phyloP scores from a whole-genome alignment of 768 basidiomycete species.

The Serendipita sp. region DNA sequence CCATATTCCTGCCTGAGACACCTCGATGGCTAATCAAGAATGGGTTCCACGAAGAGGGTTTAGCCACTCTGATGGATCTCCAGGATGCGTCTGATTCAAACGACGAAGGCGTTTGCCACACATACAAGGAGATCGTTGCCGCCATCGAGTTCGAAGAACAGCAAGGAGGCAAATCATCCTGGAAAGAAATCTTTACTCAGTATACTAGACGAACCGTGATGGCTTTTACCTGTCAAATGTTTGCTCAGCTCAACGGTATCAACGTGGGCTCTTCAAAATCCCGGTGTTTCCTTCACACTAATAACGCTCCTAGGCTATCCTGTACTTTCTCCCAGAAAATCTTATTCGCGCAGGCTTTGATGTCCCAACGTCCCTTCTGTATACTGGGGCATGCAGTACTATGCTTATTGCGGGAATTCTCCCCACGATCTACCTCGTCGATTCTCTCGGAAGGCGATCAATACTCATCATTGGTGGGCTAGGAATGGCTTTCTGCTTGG shows the following conservation, averaged over 20 bases:
- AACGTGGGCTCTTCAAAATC: neutral
- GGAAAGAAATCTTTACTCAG: conserved; percentile 4
- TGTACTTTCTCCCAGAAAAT: conserved; percentile 9
- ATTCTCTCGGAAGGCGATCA: neutral
- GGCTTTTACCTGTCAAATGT: conserved; percentile 7
- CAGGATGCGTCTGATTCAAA: conserved; percentile 5
- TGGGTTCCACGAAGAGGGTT: conserved; percentile 8
- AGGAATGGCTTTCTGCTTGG: conserved; percentile 1
- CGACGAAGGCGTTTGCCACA: conserved; percentile 1
- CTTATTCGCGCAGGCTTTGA: conserved; percentile 24
- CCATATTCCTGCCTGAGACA: conserved; percentile 20
- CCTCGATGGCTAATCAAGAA: conserved; percentile 18
- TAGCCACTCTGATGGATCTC: conserved; percentile 7
- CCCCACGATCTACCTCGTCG: conserved; percentile 5
- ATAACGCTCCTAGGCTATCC: neutral
- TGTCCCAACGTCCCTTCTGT: conserved; percentile 15
- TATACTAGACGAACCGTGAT: conserved; percentile 8
- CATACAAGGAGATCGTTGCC: conserved; percentile 7
- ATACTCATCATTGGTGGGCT: conserved; percentile 4
- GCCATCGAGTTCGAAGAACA: conserved; percentile 6
- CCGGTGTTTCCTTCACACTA: neutral
- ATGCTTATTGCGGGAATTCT: conserved; percentile 14
- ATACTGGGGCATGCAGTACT: conserved; percentile 19
- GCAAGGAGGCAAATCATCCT: conserved; percentile 13
- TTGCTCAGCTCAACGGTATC: neutral